Percentiles rank a stretch among this genome's conserved stretches.
These are phyloP conservation scores for Capsicum baccatum DNA, from an alignment of 257 asterid species.

Conservation along the genomic window DNA sequence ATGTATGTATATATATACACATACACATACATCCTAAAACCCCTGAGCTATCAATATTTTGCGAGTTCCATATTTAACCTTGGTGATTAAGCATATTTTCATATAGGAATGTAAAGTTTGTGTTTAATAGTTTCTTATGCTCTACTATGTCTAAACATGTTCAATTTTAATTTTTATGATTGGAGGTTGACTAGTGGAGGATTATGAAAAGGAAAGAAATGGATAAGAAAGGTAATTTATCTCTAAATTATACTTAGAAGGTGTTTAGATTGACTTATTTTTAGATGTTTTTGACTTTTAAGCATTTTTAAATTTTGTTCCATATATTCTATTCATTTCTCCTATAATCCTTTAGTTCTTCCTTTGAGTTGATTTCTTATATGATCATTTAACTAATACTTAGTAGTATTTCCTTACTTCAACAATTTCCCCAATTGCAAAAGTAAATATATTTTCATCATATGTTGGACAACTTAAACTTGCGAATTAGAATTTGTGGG, in stretches of 20 bases:
- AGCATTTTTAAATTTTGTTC: too few species aligned
- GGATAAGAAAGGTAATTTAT: not conserved
- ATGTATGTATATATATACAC: too few species aligned
- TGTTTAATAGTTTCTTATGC: not conserved
- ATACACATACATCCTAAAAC: not conserved
- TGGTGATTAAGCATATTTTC: not conserved
- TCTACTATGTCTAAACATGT: not conserved
- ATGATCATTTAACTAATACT: too few species aligned
- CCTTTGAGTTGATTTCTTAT: too few species aligned
- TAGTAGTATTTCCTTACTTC: not conserved
- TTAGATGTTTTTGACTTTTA: too few species aligned
- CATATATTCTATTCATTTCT: too few species aligned
- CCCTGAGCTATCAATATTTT: not conserved
- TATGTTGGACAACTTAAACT: not conserved
- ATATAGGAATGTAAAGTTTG: not conserved
- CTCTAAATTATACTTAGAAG: not conserved
- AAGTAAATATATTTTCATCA: not conserved
- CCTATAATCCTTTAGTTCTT: too few species aligned
- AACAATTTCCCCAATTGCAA: not conserved
- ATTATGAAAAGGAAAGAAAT: not conserved
- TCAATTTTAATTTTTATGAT: not conserved
- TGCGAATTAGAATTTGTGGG: not conserved
- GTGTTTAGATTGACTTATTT: too few species aligned
- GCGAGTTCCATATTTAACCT: not conserved
- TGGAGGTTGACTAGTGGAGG: not conserved